These are phyloP conservation scores for Exophiala bonariae DNA, from an alignment of 2,329 filamentous ascomycete species.

Conservation along the genomic window DNA sequence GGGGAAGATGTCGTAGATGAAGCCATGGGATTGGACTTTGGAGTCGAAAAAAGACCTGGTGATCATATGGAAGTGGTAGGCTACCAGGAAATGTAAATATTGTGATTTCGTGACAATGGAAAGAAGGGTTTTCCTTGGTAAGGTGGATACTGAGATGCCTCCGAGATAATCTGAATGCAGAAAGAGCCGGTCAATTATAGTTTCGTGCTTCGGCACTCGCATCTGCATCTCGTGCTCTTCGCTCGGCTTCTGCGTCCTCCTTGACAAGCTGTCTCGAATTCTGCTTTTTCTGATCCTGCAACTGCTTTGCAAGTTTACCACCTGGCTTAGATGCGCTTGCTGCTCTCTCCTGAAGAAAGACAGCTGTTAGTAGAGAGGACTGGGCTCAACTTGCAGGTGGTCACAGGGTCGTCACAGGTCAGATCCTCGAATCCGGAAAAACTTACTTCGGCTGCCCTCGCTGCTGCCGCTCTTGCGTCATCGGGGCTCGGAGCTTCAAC, in stretches of 20 bases:
- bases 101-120: no score
- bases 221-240: constrained; percentile 68
- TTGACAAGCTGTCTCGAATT: constrained; percentile 68
- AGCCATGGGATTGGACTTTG: no score
- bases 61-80: no score
- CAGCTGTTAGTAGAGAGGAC: background rate
- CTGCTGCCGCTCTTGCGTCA: constrained; percentile 72
- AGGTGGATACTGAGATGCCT: no score
- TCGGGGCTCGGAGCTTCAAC: constrained; percentile 34
- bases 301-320: constrained; percentile 69
- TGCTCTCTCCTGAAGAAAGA: constrained; percentile 60
- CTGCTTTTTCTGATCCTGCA: constrained; percentile 74
- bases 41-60: no score
- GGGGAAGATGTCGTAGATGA: no score
- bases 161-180: no score
- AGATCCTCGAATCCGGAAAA: constrained; percentile 3
- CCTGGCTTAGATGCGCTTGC: constrained; percentile 54
- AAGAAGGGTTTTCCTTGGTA: no score
- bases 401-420: background rate
- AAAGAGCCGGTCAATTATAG: constrained; percentile 13
- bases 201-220: constrained; percentile 15
- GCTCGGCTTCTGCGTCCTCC: constrained; percentile 66
- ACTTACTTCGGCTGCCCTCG: constrained; percentile 80
- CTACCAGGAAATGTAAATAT: no score
- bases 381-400: background rate